Percentiles rank a stretch among this genome's conserved stretches.
Evolutionary conservation across 805 yeast genomes (phyloP).

Genomic region (Pichia cabralensis): DNA sequence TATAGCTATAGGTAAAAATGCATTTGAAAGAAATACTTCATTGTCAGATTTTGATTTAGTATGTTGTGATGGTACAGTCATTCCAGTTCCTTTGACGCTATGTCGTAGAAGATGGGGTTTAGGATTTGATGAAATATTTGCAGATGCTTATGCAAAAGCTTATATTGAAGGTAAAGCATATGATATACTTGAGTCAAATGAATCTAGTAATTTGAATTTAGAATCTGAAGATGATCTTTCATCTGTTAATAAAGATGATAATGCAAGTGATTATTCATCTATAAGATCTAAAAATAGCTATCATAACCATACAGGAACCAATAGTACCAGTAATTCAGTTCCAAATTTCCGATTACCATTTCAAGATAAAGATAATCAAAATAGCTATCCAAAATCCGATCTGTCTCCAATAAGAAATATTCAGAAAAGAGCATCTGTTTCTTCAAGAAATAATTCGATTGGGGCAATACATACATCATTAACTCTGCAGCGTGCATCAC

Average conservation of each 20-base stretch:
- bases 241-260: conserved; percentile 1
- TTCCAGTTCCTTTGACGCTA: conserved; percentile 50
- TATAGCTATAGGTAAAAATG: conserved; percentile 66
- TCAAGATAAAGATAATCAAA: conserved; percentile 33
- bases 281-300: not conserved
- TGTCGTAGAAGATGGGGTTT: conserved; percentile 72
- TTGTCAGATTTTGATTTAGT: conserved; percentile 65
- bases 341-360: conserved; percentile 65
- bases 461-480: not conserved
- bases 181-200: conserved; percentile 1
- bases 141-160: conserved; percentile 57
- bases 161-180: conserved; percentile 22
- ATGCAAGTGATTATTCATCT: not conserved
- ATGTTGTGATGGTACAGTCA: conserved; percentile 59
- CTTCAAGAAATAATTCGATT: conserved; percentile 1
- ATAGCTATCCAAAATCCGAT: not conserved
- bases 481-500: conserved; percentile 6
- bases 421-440: conserved; percentile 11
- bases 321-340: conserved; percentile 14
- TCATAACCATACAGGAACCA: too few species aligned
- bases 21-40: conserved; percentile 54
- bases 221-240: conserved; percentile 12
- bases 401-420: not conserved
- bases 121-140: conserved; percentile 50
- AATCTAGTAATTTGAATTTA: conserved; percentile 1